Conservation (phyloP, 2,329 filamentous ascomycete species). For the Cercospora beticola region DNA sequence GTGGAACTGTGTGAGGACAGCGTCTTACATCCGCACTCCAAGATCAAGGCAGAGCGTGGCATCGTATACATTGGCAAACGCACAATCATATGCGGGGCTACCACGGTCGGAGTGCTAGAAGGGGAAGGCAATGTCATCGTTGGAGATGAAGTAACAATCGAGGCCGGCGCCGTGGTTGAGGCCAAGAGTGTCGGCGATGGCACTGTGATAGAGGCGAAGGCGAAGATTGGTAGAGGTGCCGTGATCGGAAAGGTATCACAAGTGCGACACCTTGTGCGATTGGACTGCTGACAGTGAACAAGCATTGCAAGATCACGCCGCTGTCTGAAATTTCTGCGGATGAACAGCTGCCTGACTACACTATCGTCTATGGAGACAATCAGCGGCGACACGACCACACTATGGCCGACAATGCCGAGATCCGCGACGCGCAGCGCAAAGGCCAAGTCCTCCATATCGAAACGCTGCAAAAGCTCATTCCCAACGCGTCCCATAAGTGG, state of each 20-base stretch:
- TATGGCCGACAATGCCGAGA: slow-evolving; percentile 30
- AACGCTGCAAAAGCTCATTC: slow-evolving; percentile 36
- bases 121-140: slow-evolving; percentile 40
- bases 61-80: slow-evolving; percentile 46
- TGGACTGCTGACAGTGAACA: slow-evolving; percentile 5
- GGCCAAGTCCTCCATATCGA: slow-evolving; percentile 38
- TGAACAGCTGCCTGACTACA: slow-evolving; percentile 47
- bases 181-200: slow-evolving; percentile 34
- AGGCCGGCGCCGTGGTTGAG: slow-evolving; percentile 45
- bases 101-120: slow-evolving; percentile 37
- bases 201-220: slow-evolving; percentile 34
- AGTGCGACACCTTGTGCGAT: background rate
- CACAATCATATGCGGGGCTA: slow-evolving; percentile 75
- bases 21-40: slow-evolving; percentile 81
- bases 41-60: slow-evolving; percentile 44
- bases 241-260: slow-evolving; percentile 46
- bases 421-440: slow-evolving; percentile 35
- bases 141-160: slow-evolving; percentile 46
- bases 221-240: slow-evolving; percentile 40
- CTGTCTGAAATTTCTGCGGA: slow-evolving; percentile 39
- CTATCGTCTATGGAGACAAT: slow-evolving; percentile 45
- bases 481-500: slow-evolving; percentile 40
- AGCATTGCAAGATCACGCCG: slow-evolving; percentile 49
- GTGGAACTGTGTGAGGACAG: slow-evolving; percentile 76
- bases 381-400: slow-evolving; percentile 44